phyloP scores from a whole-genome alignment of 1,284 basidiomycete genomes.

The Moniliophthora roreri region DNA sequence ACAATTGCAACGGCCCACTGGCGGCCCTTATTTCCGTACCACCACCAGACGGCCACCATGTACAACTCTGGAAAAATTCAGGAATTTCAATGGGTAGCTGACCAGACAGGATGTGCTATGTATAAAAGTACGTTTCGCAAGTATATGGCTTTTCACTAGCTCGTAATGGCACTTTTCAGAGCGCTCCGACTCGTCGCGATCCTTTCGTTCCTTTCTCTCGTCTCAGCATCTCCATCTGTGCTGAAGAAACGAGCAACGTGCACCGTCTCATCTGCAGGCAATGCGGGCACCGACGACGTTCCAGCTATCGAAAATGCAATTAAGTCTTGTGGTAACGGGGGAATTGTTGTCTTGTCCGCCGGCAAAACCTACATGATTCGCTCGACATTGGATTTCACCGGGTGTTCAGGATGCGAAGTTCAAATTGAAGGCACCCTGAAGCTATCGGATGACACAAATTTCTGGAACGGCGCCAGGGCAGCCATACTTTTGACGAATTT shows the following conservation, averaged over 20 bases:
- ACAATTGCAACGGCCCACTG: too few species aligned
- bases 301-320: constrained; percentile 28
- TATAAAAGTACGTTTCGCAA: too few species aligned
- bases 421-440: constrained; percentile 31
- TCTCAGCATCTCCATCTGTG: neutral
- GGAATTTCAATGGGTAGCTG: neutral
- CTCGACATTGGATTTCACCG: constrained; percentile 26
- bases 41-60: neutral
- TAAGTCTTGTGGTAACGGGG: constrained; percentile 29
- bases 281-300: constrained; percentile 27
- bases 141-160: neutral
- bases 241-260: constrained; percentile 24
- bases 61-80: neutral
- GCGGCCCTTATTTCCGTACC: neutral
- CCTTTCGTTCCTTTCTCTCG: neutral
- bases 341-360: constrained; percentile 28
- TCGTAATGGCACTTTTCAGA: neutral
- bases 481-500: constrained; percentile 24
- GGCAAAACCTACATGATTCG: constrained; percentile 25
- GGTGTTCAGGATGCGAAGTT: constrained; percentile 27
- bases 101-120: too few species aligned
- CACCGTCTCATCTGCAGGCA: constrained; percentile 23
- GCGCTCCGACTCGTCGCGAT: neutral
- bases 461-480: constrained; percentile 28
- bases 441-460: constrained; percentile 25